Base-by-base conservation (phyloP, 78 protist genomes). In the Chrysochromulina tobinii region DNA sequence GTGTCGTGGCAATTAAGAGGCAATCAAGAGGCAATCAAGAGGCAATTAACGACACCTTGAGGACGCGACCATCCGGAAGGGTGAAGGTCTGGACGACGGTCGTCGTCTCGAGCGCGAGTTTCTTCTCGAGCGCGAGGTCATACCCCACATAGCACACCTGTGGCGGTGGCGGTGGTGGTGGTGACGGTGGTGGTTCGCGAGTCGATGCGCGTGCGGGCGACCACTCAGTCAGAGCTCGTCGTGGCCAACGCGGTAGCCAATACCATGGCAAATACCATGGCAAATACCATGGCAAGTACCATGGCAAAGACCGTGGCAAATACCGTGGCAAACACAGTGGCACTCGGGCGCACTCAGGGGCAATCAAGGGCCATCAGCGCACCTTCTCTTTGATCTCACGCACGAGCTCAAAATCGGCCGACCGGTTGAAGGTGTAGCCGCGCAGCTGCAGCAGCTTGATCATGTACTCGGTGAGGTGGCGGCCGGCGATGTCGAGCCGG, bases 81-180 rank as follows among this genome's bases (percentile, higher is more conserved):
- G 90, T 94, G 94, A 94, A 98, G 18, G 50, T n/a, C 92, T 97
- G 94, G 18, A 91, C 96, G 15, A 99, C 92, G 9, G 92, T 95
- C 12, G 99, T 99, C 38, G 99, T 99, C 89, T 99, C 99, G 20
- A 21, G 53, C 7, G 99, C 99, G 14, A 98, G 96, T 59, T 66
- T 77, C 81, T 92, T 91, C 90, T 98, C 99, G 59, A 93, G 92
- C 72, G 88, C 97, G 20, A 95, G 67, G 91, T 99, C 99, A 58
- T 96, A 94, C 9, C 95, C 79, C 0, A 96, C 98, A 89, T 99
- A 99, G 94, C 99, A 99, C 89, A 97, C 94, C 89, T 96, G 94
- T 92, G 38, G 38, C 99, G 99, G 89, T 99, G 99, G 79, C 99
- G 94, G 61, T 25, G 7, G 6, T 11, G 67, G 20, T 38, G 38